Evolutionary conservation across 148 eudicot genomes (phyloP).

Genomic region (Heliamphora exappendiculata): DNA sequence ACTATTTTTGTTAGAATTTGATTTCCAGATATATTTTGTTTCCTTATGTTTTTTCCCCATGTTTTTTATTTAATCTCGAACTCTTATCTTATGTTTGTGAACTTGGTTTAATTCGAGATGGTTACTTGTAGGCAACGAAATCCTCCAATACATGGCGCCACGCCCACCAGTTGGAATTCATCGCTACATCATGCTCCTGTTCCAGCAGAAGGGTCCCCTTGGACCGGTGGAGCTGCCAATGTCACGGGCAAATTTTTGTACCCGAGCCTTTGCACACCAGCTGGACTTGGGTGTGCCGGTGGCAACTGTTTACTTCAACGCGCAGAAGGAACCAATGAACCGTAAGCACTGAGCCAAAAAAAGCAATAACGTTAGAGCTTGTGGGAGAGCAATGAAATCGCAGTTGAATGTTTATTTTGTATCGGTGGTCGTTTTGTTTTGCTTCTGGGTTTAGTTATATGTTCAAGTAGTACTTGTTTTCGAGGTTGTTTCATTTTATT

Average conservation of each 20-base stretch:
- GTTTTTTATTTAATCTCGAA: too few species aligned
- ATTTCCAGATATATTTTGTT: not conserved
- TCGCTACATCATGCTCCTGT: constrained; percentile 10
- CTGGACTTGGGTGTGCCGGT: constrained; percentile 15
- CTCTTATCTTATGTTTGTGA: not conserved
- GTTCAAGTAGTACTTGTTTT: not conserved
- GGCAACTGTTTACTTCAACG: constrained; percentile 15
- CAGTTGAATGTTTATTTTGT: not conserved
- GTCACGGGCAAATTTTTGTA: constrained; percentile 10
- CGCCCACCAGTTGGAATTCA: constrained; percentile 16
- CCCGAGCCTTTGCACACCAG: constrained; percentile 12
- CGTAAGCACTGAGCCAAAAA: constrained; percentile 7
- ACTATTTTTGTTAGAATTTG: not conserved
- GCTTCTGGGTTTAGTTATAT: not conserved
- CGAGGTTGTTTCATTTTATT: not conserved
- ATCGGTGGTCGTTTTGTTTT: not conserved
- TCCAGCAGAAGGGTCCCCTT: not conserved
- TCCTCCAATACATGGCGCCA: constrained; percentile 11
- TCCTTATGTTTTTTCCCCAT: not conserved
- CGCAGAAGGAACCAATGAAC: constrained; percentile 15
- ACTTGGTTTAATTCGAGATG: not conserved
- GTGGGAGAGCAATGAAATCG: not conserved
- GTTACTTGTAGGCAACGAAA: constrained; percentile 11
- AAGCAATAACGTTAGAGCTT: not conserved
- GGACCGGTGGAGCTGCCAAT: constrained; percentile 2